Conservation (phyloP, 2,329 filamentous ascomycete species). For the Ascochyta pisi region DNA sequence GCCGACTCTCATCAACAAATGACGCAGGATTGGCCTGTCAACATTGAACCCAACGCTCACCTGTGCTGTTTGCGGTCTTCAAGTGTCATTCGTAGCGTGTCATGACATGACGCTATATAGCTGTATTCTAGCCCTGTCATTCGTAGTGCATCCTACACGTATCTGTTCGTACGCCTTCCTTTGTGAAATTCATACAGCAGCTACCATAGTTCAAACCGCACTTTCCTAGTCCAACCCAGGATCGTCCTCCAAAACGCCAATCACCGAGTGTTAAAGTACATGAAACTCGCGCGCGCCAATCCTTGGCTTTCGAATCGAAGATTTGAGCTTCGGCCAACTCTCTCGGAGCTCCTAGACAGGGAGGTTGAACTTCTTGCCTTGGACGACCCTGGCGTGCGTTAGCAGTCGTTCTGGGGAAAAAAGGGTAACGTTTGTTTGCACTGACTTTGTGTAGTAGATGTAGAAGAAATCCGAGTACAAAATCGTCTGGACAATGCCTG, state of each 20-base stretch:
- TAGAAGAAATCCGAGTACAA: conserved; percentile 99
- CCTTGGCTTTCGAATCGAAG: conserved; percentile 6
- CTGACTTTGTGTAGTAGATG: conserved; percentile 95
- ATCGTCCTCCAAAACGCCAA: conserved; percentile 13
- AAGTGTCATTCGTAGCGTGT: neutral
- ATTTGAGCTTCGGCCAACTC: neutral
- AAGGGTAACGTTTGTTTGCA: conserved; percentile 14
- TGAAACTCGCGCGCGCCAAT: conserved; percentile 11
- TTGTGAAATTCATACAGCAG: conserved; percentile 10
- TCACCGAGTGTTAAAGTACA: conserved; percentile 18
- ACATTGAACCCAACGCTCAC: neutral
- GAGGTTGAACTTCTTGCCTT: conserved; percentile 63
- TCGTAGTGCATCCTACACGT: neutral
- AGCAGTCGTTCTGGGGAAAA: conserved; percentile 3
- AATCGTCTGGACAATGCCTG: conserved; percentile 90
- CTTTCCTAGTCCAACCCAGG: neutral
- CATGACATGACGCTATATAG: conserved; percentile 6
- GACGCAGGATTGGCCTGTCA: conserved; percentile 5
- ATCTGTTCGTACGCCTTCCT: conserved; percentile 2
- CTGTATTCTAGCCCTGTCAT: neutral
- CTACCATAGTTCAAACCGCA: neutral
- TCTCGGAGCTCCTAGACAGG: conserved; percentile 51
- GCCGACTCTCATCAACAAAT: neutral
- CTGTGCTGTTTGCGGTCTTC: neutral
- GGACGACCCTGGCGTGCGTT: conserved; percentile 53